Base-by-base conservation (phyloP, 1,284 basidiomycete genomes). In the Ganoderma resinaceum region DNA sequence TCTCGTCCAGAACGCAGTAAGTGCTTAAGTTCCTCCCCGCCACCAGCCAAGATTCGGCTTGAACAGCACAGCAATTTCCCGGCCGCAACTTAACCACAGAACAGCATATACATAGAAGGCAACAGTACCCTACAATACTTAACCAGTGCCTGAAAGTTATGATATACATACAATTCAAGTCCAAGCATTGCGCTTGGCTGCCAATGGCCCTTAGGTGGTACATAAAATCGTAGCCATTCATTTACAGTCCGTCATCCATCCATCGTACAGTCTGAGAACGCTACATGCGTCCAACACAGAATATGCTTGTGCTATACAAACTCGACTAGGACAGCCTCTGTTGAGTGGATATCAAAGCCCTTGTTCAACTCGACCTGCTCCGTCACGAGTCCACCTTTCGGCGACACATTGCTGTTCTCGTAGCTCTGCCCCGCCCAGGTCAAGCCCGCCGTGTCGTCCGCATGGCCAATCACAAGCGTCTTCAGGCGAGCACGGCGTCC, bases 351-450 rank as follows among this genome's bases (percentile, higher is more conserved):
- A 73, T 86, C 82, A 12, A 91, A 67, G 0, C 89, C 89, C 16
- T 72, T 74, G 11, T 70, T 60, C 35, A 88, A 75, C 23, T 75
- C 63, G 16, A 81, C 75, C 0, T 58, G 81, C 70, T 86, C 80
- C 3, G 81, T 72, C 5, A 75, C 73, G 37, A 83, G 61, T 14
- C 33, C 64, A 0, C 89, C 88, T 11, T 73, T 76, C 16, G 86
- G 83, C 58, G 76, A 79, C 0, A 82, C 89, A 68, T 87, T 79
- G 33, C 72, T 58, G 0, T 88, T 91, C 66, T 91, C 90, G 68
- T 87, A 91, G 3, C 84, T 87, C 77, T 89, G 88, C 3, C 89
- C 89, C 65, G 84, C 89, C 89, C 88, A 90, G 0, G 82, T 87
- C 63, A 91, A 63, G 29, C 86, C 86, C 42, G 79, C 78, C 1